Evolutionary conservation across 2,329 filamentous ascomycete genomes (phyloP).

Genomic region (Colletotrichum nymphaeae): DNA sequence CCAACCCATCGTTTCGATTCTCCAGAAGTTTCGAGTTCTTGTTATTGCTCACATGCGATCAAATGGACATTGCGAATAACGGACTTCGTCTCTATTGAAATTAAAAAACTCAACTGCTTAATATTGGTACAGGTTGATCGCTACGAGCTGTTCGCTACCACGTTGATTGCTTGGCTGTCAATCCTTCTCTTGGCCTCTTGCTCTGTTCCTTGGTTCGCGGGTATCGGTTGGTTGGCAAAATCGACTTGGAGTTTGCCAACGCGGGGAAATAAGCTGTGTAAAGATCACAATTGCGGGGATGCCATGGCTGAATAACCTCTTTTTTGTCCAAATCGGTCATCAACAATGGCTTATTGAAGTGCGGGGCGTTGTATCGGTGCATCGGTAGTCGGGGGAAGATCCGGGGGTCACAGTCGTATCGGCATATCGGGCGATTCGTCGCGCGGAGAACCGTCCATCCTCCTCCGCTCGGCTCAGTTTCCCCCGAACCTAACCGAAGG

Average conservation of each 20-base stretch:
- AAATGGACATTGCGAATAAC: no score
- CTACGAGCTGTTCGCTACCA: neutral
- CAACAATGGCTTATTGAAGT: neutral
- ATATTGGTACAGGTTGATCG: no score
- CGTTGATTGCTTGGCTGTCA: neutral
- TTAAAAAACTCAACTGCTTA: no score
- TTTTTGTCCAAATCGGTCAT: neutral
- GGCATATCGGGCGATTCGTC: constrained; percentile 24
- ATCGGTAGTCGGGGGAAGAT: constrained; percentile 17
- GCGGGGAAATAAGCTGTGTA: neutral
- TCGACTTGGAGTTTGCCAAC: neutral
- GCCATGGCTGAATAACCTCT: constrained; percentile 3
- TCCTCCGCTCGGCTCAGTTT: constrained; percentile 14
- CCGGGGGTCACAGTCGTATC: constrained; percentile 17
- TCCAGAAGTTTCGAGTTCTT: neutral
- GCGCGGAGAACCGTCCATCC: constrained; percentile 12
- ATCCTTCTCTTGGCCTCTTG: neutral
- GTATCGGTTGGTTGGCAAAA: constrained; percentile 12
- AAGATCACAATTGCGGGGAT: constrained; percentile 11
- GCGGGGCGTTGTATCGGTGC: neutral
- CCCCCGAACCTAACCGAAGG: constrained; percentile 7
- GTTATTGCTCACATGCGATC: no score
- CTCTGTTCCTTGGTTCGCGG: neutral
- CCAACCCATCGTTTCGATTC: constrained; percentile 17
- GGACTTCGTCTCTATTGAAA: no score